Evolutionary conservation across 345 rosid genomes (phyloP), one percentile per base, ranked within the genome.

Genomic region (Murraya koenigii): DNA sequence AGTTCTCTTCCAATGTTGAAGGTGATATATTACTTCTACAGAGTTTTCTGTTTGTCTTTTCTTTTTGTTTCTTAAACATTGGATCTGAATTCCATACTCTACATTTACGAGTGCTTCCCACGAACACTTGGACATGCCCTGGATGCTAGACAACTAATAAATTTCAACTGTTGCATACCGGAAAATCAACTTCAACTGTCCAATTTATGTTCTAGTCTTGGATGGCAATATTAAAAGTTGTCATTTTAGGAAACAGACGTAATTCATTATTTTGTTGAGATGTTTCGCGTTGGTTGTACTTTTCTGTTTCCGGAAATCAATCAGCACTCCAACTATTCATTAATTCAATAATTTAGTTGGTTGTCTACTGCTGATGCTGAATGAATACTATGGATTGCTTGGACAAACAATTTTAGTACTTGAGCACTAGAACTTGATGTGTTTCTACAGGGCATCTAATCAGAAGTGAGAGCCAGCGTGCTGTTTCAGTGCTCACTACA

Each of bases 1-100:
- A 88, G 91, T 81, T 86, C 84, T 80, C 86, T 22, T 63, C 91
- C 68, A 80, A 49, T 77, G 82, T 78, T 82, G 89, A 87, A 94
- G 99, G 99, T 96, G 88, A 92, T 84, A 72, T 65, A 66, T 84
- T 88, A 78, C 61, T 83, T 72, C 68, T 25, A 39, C 72, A 14
- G 22, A 41, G 28, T 35, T 72, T 59, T 47, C 23, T 77, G 20
- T 68, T 20, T 67, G 28, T 71, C 66, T 36, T 41, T 38, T 14
- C 25, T 28, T 66, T 17, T 23, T 39, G 3, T 69, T 35, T 59
- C 35, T 76, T 44, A 80, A 47, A 82, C 61, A 2, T 67, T 13
- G 39, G 61, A 74, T 66, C 62, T 28, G 28, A 69, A 32, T 69
- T 79, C 56, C 44, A 56, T 20, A 22, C 39, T 19, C 30, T 74